Percentiles rank a stretch among this genome's conserved stretches.
These are phyloP conservation scores for Lipomyces spencermartinsiae DNA, from an alignment of 805 yeast genomes.

Conservation along the genomic window DNA sequence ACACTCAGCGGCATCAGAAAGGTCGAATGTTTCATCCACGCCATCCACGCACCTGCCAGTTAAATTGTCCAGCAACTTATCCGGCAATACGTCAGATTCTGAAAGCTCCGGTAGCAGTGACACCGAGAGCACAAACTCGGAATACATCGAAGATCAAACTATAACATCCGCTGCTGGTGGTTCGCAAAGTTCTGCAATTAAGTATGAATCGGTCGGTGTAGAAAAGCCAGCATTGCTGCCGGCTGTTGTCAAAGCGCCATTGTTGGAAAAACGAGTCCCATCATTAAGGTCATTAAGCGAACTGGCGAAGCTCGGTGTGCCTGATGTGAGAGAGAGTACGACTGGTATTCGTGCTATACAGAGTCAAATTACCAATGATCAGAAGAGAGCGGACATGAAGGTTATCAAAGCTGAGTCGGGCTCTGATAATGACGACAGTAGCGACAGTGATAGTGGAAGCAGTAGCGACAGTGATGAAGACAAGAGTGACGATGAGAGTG, in stretches of 20 bases:
- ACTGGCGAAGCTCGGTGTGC: constrained; percentile 31
- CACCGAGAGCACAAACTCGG: constrained; percentile 7
- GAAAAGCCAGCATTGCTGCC: background rate
- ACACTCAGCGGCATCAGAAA: background rate
- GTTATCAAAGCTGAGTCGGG: background rate
- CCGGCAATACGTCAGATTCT: background rate
- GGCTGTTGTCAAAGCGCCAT: constrained; percentile 4
- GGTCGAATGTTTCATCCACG: background rate
- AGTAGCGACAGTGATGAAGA: constrained; percentile 11
- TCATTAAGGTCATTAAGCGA: constrained; percentile 34
- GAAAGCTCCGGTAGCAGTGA: background rate
- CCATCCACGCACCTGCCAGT: background rate
- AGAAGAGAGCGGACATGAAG: background rate
- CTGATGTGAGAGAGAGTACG: constrained; percentile 36
- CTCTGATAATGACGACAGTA: constrained; percentile 4
- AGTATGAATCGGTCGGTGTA: background rate
- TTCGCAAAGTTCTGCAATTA: background rate
- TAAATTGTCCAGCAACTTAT: background rate
- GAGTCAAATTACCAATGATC: background rate
- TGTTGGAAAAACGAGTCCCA: constrained; percentile 28
- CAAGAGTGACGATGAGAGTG: constrained; percentile 21
- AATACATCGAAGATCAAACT: background rate
- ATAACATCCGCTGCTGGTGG: background rate
- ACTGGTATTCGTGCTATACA: constrained; percentile 21
- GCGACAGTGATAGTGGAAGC: constrained; percentile 16